A percentile compares a stretch with the other conserved stretches of the same genome.
Conservation (phyloP, 129 eudicot species). For the Lactuca sativa region DNA sequence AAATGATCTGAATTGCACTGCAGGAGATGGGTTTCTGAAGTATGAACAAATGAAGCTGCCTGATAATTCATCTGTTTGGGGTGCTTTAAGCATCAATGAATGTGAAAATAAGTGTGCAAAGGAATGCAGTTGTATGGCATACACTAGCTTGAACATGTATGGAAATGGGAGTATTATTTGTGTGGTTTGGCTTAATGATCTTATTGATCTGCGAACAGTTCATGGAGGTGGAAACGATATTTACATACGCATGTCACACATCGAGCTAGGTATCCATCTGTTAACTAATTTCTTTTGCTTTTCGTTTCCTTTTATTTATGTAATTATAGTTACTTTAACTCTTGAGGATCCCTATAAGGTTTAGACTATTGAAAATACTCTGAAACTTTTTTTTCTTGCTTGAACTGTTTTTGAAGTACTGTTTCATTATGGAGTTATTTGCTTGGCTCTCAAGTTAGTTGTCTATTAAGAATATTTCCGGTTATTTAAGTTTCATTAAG, state of each 20-base stretch:
- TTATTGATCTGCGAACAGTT: constrained; percentile 39
- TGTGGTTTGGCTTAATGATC: constrained; percentile 46
- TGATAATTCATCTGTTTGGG: constrained; percentile 50
- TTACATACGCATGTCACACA: constrained; percentile 47
- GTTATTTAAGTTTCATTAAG: background rate
- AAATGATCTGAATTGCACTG: constrained; percentile 32
- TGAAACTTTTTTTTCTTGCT: background rate
- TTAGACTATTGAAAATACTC: background rate
- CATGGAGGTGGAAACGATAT: constrained; percentile 37
- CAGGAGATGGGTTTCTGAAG: constrained; percentile 60
- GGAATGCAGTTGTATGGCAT: constrained; percentile 49
- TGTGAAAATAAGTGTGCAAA: constrained; percentile 39
- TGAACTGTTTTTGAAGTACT: too few species aligned
- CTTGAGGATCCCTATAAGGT: too few species aligned
- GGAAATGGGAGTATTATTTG: constrained; percentile 46
- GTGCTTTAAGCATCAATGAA: constrained; percentile 31
- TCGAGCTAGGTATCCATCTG: constrained; percentile 34
- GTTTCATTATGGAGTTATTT: too few species aligned
- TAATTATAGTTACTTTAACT: background rate
- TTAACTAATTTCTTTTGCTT: background rate
- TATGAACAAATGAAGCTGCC: constrained; percentile 48
- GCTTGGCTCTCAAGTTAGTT: too few species aligned
- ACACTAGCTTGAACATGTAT: constrained; percentile 41
- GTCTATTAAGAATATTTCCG: too few species aligned
- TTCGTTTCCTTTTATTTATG: background rate